Evolutionary conservation across 1,139 yeast genomes (phyloP).

Genomic region (Blastobotrys aristatus): DNA sequence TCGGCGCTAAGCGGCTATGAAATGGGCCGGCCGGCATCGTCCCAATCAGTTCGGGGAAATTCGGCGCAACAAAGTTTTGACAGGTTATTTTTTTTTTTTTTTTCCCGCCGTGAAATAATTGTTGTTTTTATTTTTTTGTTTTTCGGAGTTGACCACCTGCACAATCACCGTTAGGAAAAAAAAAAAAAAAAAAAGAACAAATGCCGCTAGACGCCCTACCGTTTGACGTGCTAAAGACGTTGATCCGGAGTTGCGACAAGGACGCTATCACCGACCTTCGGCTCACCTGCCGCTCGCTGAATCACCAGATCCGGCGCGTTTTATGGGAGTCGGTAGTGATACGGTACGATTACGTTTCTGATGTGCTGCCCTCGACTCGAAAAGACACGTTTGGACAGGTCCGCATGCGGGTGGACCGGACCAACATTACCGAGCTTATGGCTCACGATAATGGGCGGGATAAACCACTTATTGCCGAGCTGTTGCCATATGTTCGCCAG

Average conservation of each 20-base stretch:
- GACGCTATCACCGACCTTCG: background rate
- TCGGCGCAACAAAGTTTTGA: no score
- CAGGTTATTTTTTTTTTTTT: background rate
- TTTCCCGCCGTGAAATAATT: background rate
- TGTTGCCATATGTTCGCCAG: background rate
- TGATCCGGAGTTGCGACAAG: background rate
- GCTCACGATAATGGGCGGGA: constrained; percentile 4
- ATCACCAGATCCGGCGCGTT: background rate
- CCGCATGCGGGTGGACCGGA: constrained; percentile 1
- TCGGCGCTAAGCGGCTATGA: no score
- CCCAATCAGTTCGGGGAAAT: no score
- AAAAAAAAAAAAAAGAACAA: background rate
- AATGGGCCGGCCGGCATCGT: no score
- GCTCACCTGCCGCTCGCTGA: background rate
- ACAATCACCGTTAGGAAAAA: background rate
- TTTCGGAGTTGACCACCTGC: background rate
- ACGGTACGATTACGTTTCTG: constrained; percentile 10
- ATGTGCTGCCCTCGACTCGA: constrained; percentile 5
- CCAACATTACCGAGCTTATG: constrained; percentile 9
- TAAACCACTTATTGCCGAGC: constrained; percentile 1
- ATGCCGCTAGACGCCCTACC: background rate
- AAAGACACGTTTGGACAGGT: background rate
- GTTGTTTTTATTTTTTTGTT: background rate
- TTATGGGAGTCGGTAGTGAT: constrained; percentile 3
- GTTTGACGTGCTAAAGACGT: background rate